Base-by-base conservation (phyloP, 2,329 filamentous ascomycete species). In the Remersonia thermophila region DNA sequence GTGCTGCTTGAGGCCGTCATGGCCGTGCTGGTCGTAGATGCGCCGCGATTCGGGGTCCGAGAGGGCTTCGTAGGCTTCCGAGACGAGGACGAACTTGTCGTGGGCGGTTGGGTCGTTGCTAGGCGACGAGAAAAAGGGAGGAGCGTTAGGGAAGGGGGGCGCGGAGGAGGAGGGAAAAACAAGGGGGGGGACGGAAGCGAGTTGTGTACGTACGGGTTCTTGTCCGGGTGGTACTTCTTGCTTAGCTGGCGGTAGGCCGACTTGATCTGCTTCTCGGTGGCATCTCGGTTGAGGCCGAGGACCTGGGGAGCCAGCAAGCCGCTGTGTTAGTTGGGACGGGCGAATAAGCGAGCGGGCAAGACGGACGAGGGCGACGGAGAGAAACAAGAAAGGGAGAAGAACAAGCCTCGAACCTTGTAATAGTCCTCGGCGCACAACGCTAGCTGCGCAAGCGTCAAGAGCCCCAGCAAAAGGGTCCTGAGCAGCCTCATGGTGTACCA, bases 181-280 rank as follows among this genome's bases (percentile, higher is more conserved):
- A n/a, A n/a, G 15, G 17, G 10, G 12, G 16, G 13, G 16, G 10
- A 30, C 11, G 10, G 33, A 32, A 31, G 38, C 34, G 30, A 37
- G 13, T 28, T 5, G 16, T 5, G 16, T 12, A 64, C 81, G 51
- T 72, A 91, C 80, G 89, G 86, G 52, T 96, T 96, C 72, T 98
- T 98, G 61, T 98, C 91, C 3, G 91, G 91, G 55, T 98, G 91
- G 58, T 73, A 95, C 58, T 93, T 93, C 61, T 96, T 96, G 65
- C 83, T 93, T 9, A 98, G 69, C 41, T 77, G 79, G 41, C 87
- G 77, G 61, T 98, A 98, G 15, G 91, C 87, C 31, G 83, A 82
- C 61, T 98, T 98, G 56, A 98, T 80, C 51, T 96, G 81, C 52
- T 79, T 78, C 36, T 94, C 86, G 32, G 75, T 79, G 12, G 89